A percentile compares a stretch with the other conserved stretches of the same genome.
Evolutionary conservation across 2,329 filamentous ascomycete genomes (phyloP).

Genomic region (Penicillium sp.): DNA sequence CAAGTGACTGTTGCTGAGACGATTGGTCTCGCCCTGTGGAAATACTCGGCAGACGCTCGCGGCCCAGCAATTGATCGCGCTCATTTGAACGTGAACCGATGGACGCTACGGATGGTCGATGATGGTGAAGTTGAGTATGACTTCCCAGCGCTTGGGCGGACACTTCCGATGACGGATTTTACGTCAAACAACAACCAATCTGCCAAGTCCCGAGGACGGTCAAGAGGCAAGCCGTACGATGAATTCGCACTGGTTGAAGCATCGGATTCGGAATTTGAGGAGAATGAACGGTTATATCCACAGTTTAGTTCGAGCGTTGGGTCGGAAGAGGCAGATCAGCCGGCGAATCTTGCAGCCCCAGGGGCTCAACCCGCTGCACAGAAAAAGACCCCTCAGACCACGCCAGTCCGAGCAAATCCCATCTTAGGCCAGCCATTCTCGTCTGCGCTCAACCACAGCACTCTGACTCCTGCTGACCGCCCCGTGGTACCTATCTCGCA

Average conservation of each 20-base stretch:
- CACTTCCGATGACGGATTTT: constrained; percentile 60
- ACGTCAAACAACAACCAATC: constrained; percentile 66
- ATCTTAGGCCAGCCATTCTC: constrained; percentile 48
- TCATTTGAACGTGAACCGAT: constrained; percentile 60
- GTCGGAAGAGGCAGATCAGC: constrained; percentile 31
- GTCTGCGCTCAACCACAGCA: constrained; percentile 46
- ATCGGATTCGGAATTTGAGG: constrained; percentile 52
- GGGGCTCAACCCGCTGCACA: constrained; percentile 20
- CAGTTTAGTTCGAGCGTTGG: constrained; percentile 42
- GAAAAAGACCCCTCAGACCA: constrained; percentile 19
- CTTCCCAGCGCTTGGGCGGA: constrained; percentile 59
- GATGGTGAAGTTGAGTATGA: constrained; percentile 67
- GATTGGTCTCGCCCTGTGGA: constrained; percentile 62
- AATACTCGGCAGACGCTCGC: constrained; percentile 58
- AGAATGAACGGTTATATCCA: constrained; percentile 59
- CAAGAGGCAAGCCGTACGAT: constrained; percentile 63
- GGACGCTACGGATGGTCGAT: constrained; percentile 66
- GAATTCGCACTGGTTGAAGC: constrained; percentile 65
- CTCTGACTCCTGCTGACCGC: constrained; percentile 47
- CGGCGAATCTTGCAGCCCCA: constrained; percentile 22
- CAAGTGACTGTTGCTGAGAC: constrained; percentile 60
- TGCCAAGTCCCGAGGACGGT: constrained; percentile 52
- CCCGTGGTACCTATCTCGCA: constrained; percentile 45
- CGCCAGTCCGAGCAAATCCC: constrained; percentile 36
- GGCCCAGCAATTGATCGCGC: constrained; percentile 52